Evolutionary conservation across 352 stramenopile species (phyloP).

Genomic region (Globisporangium canariense): DNA sequence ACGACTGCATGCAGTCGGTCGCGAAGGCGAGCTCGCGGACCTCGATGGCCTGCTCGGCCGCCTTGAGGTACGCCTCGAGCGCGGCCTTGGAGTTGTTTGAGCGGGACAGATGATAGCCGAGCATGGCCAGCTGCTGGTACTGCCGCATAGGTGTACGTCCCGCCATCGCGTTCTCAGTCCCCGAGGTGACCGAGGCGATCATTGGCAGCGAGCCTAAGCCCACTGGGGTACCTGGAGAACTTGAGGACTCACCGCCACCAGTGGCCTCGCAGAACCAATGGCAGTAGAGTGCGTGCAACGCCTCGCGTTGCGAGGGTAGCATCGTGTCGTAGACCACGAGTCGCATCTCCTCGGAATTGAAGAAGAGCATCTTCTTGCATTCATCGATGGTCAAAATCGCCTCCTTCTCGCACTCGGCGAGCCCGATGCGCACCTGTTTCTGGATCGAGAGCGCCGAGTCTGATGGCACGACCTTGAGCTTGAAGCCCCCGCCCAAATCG

Average conservation of each 20-base stretch:
- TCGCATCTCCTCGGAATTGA: conserved; percentile 65
- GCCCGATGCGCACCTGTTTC: conserved; percentile 44
- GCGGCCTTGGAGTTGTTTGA: conserved; percentile 48
- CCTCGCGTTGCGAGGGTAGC: conserved; percentile 59
- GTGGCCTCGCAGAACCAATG: conserved; percentile 42
- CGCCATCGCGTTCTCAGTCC: background rate
- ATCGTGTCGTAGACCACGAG: conserved; percentile 66
- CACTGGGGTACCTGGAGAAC: background rate
- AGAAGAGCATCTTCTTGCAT: conserved; percentile 55
- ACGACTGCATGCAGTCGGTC: conserved; percentile 73
- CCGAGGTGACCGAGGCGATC: background rate
- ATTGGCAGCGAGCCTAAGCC: background rate
- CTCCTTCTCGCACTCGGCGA: conserved; percentile 25
- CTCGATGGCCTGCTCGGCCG: conserved; percentile 52
- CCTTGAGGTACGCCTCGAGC: conserved; percentile 59
- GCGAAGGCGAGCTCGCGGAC: conserved; percentile 60
- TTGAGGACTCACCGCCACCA: background rate
- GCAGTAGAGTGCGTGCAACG: conserved; percentile 60
- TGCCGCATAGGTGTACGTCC: background rate
- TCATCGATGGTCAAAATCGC: conserved; percentile 47
- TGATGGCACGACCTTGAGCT: conserved; percentile 36
- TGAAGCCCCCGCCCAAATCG: conserved; percentile 20
- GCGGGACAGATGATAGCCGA: conserved; percentile 64
- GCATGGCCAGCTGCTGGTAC: conserved; percentile 58
- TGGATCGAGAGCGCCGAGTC: conserved; percentile 39